Conservation (phyloP, 208 protist species). For the Vickermania ingenoplastis region DNA sequence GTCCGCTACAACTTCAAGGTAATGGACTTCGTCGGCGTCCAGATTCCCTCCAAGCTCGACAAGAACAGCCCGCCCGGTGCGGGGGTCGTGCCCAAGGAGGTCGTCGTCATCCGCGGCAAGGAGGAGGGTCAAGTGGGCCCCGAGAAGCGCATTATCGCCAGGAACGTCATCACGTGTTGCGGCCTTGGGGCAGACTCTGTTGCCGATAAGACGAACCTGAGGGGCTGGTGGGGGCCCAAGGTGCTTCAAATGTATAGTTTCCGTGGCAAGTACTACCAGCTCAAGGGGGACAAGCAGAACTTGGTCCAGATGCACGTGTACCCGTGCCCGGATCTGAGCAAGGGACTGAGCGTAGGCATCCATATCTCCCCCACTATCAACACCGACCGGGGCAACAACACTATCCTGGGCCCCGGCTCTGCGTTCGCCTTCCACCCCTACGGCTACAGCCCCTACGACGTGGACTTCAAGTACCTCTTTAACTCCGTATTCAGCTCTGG, state of each 20-base stretch:
- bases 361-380: constrained; percentile 83
- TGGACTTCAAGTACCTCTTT: constrained; percentile 63
- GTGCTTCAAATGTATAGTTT: constrained; percentile 70
- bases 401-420: constrained; percentile 79
- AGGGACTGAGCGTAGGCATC: constrained; percentile 66
- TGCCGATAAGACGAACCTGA: constrained; percentile 34
- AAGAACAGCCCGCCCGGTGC: constrained; percentile 2
- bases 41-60: constrained; percentile 10
- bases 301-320: constrained; percentile 73
- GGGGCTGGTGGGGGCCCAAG: constrained; percentile 37
- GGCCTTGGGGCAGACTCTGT: constrained; percentile 70
- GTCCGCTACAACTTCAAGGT: constrained; percentile 58
- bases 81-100: constrained; percentile 18
- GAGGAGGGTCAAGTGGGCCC: constrained; percentile 65
- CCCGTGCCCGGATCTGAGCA: constrained; percentile 41
- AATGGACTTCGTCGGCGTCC: constrained; percentile 65
- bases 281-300: constrained; percentile 37
- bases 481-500: constrained; percentile 59
- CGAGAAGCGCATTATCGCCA: constrained; percentile 54
- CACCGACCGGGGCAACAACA: constrained; percentile 48
- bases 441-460: constrained; percentile 76
- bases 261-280: constrained; percentile 74
- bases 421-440: constrained; percentile 59
- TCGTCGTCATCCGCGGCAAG: constrained; percentile 70
- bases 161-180: constrained; percentile 76